Percentiles rank a stretch among this genome's conserved stretches.
phyloP scores from a whole-genome alignment of 2,329 filamentous ascomycete genomes.

The Curvularia sp. region DNA sequence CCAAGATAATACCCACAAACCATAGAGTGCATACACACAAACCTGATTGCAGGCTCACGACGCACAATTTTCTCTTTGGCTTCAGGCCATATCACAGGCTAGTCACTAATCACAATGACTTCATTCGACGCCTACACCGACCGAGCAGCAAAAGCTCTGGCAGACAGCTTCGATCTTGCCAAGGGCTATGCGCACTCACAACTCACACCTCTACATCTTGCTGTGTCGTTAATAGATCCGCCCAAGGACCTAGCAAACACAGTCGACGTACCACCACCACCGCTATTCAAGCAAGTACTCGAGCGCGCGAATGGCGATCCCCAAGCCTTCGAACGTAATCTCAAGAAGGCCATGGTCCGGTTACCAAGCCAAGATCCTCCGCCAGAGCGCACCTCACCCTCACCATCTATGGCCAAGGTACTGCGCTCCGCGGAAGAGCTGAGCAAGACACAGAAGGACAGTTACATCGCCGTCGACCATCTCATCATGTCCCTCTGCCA shows the following conservation, averaged over 20 bases:
- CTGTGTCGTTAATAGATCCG: conserved; percentile 79
- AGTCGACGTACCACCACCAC: conserved; percentile 66
- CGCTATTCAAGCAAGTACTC: conserved; percentile 93
- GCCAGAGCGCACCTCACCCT: conserved; percentile 84
- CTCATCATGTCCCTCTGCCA: conserved; percentile 86
- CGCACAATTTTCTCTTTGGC: conserved; percentile 21
- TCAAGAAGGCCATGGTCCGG: conserved; percentile 91
- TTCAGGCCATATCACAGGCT: conserved; percentile 30
- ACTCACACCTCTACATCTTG: conserved; percentile 87
- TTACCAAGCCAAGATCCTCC: conserved; percentile 94
- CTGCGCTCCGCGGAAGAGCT: conserved; percentile 85
- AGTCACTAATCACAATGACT: conserved; percentile 63
- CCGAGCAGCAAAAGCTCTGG: conserved; percentile 85
- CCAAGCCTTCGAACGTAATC: conserved; percentile 82
- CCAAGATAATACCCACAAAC: conserved; percentile 29
- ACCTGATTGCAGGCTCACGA: conserved; percentile 22
- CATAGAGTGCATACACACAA: conserved; percentile 19
- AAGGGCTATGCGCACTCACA: conserved; percentile 92
- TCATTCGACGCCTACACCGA: conserved; percentile 92
- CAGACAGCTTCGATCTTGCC: conserved; percentile 86
- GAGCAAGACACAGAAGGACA: conserved; percentile 97
- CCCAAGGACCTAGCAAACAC: conserved; percentile 75
- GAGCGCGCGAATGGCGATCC: conserved; percentile 93
- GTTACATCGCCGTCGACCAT: conserved; percentile 92
- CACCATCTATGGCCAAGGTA: conserved; percentile 81